Evolutionary conservation across 2,329 filamentous ascomycete genomes (phyloP).

Genomic region (Diaporthe destruens): DNA sequence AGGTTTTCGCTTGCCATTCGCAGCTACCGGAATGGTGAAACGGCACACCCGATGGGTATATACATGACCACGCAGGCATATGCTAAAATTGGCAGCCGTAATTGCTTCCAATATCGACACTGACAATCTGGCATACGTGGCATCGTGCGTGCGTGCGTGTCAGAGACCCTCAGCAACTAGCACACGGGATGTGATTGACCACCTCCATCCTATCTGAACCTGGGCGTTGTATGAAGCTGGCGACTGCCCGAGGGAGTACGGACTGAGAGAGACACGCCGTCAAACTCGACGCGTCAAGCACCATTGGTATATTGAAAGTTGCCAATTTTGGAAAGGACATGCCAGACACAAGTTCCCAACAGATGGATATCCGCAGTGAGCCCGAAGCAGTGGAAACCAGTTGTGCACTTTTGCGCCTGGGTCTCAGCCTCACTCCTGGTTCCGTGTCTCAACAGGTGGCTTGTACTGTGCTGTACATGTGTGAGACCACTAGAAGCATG

Average conservation of each 20-base stretch:
- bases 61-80: background rate
- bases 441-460: background rate
- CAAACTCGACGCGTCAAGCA: background rate
- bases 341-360: background rate
- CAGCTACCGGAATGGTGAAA: slow-evolving; percentile 11
- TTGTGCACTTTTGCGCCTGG: background rate
- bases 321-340: background rate
- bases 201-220: background rate
- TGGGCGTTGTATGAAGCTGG: background rate
- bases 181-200: background rate
- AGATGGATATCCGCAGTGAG: no score
- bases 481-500: background rate
- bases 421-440: background rate
- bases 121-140: slow-evolving; percentile 14
- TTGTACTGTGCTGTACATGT: background rate
- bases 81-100: slow-evolving; percentile 14
- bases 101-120: background rate
- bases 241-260: no score
- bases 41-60: slow-evolving; percentile 16
- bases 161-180: slow-evolving; percentile 3
- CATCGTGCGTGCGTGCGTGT: background rate
- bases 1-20: slow-evolving; percentile 8
- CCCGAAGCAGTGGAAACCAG: background rate
- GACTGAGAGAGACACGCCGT: no score
- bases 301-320: background rate